phyloP scores from a whole-genome alignment of 257 asterid genomes.

The Solanum pinnatisectum region DNA sequence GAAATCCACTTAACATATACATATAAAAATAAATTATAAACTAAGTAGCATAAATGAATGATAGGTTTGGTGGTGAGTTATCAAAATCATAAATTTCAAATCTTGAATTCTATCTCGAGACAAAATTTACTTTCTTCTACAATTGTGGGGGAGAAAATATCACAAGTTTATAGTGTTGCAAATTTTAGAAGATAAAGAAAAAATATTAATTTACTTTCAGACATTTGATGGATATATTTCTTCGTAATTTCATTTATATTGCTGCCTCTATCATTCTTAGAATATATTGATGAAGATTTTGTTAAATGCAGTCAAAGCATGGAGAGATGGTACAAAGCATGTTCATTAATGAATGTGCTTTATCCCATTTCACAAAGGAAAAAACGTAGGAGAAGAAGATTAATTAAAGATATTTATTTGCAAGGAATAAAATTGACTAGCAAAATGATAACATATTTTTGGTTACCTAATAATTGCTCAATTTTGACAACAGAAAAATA shows the following conservation, averaged over 20 bases:
- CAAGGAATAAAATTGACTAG: not conserved
- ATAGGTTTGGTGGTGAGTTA: not conserved
- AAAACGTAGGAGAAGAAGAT: not conserved
- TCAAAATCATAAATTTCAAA: not conserved
- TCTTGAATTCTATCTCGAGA: not conserved
- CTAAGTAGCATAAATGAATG: too few species aligned
- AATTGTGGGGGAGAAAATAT: not conserved
- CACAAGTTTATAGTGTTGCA: not conserved
- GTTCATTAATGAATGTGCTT: not conserved
- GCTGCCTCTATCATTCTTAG: not conserved
- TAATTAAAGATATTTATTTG: not conserved
- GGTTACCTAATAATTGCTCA: not conserved
- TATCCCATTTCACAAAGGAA: not conserved
- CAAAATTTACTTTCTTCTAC: not conserved
- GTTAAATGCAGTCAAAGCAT: not conserved
- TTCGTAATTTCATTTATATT: too few species aligned
- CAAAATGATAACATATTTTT: not conserved
- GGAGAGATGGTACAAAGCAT: not conserved
- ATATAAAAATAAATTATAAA: too few species aligned
- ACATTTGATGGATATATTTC: too few species aligned
- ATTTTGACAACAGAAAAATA: not conserved
- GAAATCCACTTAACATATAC: not conserved
- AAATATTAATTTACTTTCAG: fast-evolving
- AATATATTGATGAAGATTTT: not conserved
- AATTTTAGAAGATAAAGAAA: not conserved